Conservation (phyloP, 106 monocot genomes). For the Posidonia australis region DNA sequence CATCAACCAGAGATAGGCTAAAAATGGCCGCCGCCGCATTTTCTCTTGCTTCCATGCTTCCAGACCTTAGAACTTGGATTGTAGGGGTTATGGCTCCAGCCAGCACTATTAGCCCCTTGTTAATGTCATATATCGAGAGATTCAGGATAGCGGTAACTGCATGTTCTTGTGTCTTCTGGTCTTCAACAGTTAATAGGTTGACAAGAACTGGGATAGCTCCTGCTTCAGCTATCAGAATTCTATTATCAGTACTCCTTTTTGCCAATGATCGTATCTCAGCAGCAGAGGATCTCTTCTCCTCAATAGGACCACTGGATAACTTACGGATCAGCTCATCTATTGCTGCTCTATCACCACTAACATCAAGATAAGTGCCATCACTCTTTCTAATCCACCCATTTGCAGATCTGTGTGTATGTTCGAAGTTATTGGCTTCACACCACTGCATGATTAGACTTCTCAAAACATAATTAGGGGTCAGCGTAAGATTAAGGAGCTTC, state of each 20-base stretch:
- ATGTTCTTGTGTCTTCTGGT: conserved; percentile 29
- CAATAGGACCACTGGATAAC: conserved; percentile 22
- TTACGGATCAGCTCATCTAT: conserved; percentile 19
- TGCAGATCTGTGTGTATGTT: conserved; percentile 24
- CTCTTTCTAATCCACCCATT: conserved; percentile 27
- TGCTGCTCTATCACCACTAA: not conserved
- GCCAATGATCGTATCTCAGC: conserved; percentile 56
- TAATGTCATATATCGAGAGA: conserved; percentile 36
- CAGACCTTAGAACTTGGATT: conserved; percentile 42
- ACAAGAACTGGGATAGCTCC: conserved; percentile 32
- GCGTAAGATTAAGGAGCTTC: conserved; percentile 21
- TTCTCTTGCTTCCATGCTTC: conserved; percentile 85
- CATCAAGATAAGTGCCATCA: conserved; percentile 5
- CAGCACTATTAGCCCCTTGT: conserved; percentile 51
- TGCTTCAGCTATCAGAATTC: conserved; percentile 37
- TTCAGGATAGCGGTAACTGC: conserved; percentile 46
- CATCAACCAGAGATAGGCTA: conserved; percentile 70
- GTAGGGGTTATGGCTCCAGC: conserved; percentile 69
- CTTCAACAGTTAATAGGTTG: conserved; percentile 16
- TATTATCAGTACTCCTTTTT: conserved; percentile 64
- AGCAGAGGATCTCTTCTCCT: conserved; percentile 54
- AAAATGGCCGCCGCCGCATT: conserved; percentile 93
- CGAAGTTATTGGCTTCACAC: conserved; percentile 47
- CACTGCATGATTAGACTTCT: conserved; percentile 43
- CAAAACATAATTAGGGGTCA: conserved; percentile 46